phyloP scores from a whole-genome alignment of 305 asterid genomes.

The Withania somnifera region DNA sequence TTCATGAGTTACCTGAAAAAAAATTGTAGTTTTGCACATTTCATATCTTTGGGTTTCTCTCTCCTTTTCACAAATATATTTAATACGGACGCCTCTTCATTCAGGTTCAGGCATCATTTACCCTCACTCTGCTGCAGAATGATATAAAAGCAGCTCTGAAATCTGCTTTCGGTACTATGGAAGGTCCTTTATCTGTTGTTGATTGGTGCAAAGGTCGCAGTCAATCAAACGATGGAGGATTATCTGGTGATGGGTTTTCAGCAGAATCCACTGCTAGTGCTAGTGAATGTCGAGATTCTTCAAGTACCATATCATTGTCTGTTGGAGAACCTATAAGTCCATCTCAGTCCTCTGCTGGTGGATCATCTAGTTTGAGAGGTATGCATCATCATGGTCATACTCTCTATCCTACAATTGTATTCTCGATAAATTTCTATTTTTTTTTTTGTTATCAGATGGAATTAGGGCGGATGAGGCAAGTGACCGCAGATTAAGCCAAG shows the following conservation, averaged over 20 bases:
- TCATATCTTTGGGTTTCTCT: background rate
- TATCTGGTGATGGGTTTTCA: slow-evolving; percentile 62
- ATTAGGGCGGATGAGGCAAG: slow-evolving; percentile 57
- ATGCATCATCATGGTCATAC: slow-evolving; percentile 4
- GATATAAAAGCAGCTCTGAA: slow-evolving; percentile 88
- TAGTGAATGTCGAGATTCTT: slow-evolving; percentile 93
- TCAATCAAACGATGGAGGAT: slow-evolving; percentile 62
- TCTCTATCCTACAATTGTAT: background rate
- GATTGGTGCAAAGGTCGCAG: slow-evolving; percentile 99
- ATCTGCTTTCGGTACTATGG: slow-evolving; percentile 87
- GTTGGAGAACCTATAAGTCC: slow-evolving; percentile 93
- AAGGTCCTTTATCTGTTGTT: slow-evolving; percentile 83
- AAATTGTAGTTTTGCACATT: background rate
- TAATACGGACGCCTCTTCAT: slow-evolving; percentile 11
- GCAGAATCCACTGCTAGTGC: slow-evolving; percentile 94
- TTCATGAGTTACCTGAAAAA: background rate
- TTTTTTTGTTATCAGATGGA: slow-evolving; percentile 46
- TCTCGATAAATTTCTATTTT: slow-evolving; percentile 9
- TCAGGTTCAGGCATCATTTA: slow-evolving; percentile 92
- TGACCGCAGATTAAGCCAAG: slow-evolving; percentile 35
- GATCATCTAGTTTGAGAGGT: slow-evolving; percentile 54
- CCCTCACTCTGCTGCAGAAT: slow-evolving; percentile 85
- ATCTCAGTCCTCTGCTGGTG: slow-evolving; percentile 60
- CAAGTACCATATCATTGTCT: slow-evolving; percentile 60
- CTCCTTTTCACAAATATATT: background rate